These are phyloP conservation scores for Phialophora expanda DNA, from an alignment of 2,329 filamentous ascomycete genomes.

Conservation along the genomic window DNA sequence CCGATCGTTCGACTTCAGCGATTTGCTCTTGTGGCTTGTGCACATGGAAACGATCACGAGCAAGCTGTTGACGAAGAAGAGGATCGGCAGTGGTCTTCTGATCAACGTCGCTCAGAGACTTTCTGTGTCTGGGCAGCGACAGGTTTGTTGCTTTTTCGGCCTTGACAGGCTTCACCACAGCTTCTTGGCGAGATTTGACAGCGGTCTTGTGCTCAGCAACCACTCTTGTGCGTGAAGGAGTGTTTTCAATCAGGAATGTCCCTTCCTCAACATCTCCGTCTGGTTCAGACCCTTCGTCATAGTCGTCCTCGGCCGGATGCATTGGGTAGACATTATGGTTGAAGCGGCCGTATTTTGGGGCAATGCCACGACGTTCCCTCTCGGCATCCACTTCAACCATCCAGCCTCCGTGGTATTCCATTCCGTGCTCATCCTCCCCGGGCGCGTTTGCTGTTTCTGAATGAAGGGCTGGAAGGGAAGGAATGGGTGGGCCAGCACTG, in stretches of 20 bases:
- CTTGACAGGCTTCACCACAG: neutral
- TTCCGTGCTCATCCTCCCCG: neutral
- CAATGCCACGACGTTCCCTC: conserved; percentile 22
- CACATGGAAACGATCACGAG: conserved; percentile 29
- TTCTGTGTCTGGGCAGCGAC: conserved; percentile 16
- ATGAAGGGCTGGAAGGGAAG: neutral
- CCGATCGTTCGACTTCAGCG: neutral
- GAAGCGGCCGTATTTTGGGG: conserved; percentile 18
- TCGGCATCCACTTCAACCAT: conserved; percentile 24
- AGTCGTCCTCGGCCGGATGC: conserved; percentile 2
- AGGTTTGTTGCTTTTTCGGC: conserved; percentile 11
- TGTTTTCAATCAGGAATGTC: conserved; percentile 19
- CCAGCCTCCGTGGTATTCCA: conserved; percentile 12
- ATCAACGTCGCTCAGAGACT: conserved; percentile 14
- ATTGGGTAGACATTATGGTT: neutral
- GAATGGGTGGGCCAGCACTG: neutral
- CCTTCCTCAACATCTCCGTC: conserved; percentile 27
- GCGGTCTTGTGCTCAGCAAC: neutral
- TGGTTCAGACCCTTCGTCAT: conserved; percentile 26
- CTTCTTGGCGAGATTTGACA: conserved; percentile 1
- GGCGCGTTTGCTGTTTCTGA: neutral
- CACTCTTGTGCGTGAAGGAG: conserved; percentile 30
- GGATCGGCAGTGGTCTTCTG: conserved; percentile 5
- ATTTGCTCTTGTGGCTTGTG: conserved; percentile 8
- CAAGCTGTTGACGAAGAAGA: conserved; percentile 9